Percentiles rank a stretch among this genome's conserved stretches.
Conservation (phyloP, 495 filamentous ascomycete species). For the Neurospora hispaniola region DNA sequence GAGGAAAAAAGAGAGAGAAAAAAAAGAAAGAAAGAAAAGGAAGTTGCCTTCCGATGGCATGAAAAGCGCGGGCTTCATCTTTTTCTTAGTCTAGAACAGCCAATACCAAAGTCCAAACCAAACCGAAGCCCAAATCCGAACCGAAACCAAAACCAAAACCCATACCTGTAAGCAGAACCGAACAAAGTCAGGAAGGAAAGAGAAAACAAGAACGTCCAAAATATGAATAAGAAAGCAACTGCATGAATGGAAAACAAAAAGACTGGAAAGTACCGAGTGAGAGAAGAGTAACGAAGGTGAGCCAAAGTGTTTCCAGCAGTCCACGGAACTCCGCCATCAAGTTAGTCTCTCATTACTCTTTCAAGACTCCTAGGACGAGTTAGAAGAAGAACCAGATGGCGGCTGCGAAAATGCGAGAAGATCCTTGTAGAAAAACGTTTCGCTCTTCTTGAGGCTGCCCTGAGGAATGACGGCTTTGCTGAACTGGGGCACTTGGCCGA, state of each 20-base stretch:
- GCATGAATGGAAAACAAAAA: not conserved
- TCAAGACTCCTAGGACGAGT: not conserved
- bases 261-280: not conserved
- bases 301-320: too few relatives aligned
- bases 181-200: too few relatives aligned
- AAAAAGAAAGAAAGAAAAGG: not conserved
- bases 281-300: not conserved
- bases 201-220: not conserved
- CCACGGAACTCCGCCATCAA: not conserved
- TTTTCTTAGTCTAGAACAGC: not conserved
- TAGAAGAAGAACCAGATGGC: not conserved
- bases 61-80: not conserved
- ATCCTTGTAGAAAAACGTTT: constrained; percentile 33
- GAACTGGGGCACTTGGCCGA: constrained; percentile 28
- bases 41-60: not conserved
- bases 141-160: too few relatives aligned
- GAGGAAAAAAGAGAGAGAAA: too few relatives aligned
- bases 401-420: constrained; percentile 1
- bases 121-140: not conserved
- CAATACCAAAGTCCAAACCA: not conserved
- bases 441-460: constrained; percentile 19
- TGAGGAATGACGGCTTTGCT: constrained; percentile 13
- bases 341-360: not conserved
- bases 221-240: too few relatives aligned
- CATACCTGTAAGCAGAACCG: too few relatives aligned